Base-by-base conservation (phyloP, 352 stramenopile genomes). In the Phytophthora idaei region DNA sequence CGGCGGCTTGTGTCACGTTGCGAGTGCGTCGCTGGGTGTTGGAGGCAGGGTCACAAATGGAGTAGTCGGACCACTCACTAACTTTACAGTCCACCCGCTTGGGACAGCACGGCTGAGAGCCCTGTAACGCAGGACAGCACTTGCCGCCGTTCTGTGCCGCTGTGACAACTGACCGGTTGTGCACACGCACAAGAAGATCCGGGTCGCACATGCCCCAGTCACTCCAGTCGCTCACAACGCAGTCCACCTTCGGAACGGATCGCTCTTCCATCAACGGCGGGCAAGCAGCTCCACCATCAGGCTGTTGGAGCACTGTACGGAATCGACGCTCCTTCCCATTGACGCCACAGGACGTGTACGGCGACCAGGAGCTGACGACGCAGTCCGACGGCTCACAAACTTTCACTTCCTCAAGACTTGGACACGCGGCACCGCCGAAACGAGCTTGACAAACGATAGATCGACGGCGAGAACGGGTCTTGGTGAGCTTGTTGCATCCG, bases 11-110 rank as follows among this genome's bases (percentile, higher is more conserved):
- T 4, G 77, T 58, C 9, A 90, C 58, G 5, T 71, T 61, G 1
- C 84, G 80, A 28, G 63, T 87, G 46, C 80, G 80, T 5, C 27
- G 67, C 58, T 86, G 80, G 14, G 63, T 87, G 47, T 85, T 86
- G 1, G 81, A 80, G 7, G 60, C 74, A 0, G 69, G 42, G 28
- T 90, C 77, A 46, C 81, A 90, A 0, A 62, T 41, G 1, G 63
- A 69, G 48, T 71, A 92, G 4, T 77, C 61, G 14, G 66, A 79
- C 81, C 84, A 92, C 0, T 67, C 50, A 0, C 82, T 54, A 2
- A 89, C 74, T n/a, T 72, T 68, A 42, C 84, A 93, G 69, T 89
- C 54, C 12, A 89, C 71, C 0, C 68, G 64, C 15, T 65, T 72
- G 2, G 81, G 73, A 31, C 60, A 74, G 53, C 81, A 90, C 8